Evolutionary conservation across 768 basidiomycete species (phyloP).

Genomic region (Leccinellum luteum): DNA sequence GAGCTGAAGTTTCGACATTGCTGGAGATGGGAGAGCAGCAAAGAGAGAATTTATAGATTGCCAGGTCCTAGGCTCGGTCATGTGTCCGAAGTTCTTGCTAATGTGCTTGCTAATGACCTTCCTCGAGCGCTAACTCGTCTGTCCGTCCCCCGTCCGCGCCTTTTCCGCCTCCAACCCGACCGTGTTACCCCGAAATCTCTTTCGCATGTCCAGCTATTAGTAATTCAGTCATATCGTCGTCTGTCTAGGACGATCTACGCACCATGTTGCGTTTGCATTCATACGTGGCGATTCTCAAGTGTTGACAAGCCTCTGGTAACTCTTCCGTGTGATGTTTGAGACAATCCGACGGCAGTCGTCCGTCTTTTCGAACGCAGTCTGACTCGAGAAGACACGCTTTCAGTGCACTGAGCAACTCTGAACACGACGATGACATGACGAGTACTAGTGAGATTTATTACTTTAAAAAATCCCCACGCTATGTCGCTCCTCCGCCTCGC

Average conservation of each 20-base stretch:
- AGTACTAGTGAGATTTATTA: neutral
- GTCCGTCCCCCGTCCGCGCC: neutral
- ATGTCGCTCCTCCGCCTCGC: conserved; percentile 34
- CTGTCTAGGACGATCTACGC: conserved; percentile 18
- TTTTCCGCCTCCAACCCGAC: conserved; percentile 44
- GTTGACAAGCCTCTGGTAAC: conserved; percentile 78
- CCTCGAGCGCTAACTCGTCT: neutral
- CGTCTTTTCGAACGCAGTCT: conserved; percentile 82
- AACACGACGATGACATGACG: conserved; percentile 79
- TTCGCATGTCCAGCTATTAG: conserved; percentile 76
- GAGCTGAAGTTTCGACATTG: conserved; percentile 30
- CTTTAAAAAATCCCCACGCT: conserved; percentile 7
- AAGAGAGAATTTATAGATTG: conserved; percentile 13
- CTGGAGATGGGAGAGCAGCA: neutral
- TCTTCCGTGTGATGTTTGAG: conserved; percentile 70
- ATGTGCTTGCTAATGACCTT: neutral
- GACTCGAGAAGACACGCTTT: conserved; percentile 83
- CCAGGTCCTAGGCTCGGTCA: conserved; percentile 7
- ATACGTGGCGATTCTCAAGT: conserved; percentile 76
- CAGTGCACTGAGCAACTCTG: conserved; percentile 70
- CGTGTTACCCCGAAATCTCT: conserved; percentile 74
- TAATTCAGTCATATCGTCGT: neutral
- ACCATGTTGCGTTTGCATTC: conserved; percentile 94
- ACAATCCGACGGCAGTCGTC: conserved; percentile 81
- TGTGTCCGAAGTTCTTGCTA: conserved; percentile 20